A percentile compares a stretch with the other conserved stretches of the same genome.
Conservation (phyloP, 164 flowering plant genomes). For the Tetracentron sinense region DNA sequence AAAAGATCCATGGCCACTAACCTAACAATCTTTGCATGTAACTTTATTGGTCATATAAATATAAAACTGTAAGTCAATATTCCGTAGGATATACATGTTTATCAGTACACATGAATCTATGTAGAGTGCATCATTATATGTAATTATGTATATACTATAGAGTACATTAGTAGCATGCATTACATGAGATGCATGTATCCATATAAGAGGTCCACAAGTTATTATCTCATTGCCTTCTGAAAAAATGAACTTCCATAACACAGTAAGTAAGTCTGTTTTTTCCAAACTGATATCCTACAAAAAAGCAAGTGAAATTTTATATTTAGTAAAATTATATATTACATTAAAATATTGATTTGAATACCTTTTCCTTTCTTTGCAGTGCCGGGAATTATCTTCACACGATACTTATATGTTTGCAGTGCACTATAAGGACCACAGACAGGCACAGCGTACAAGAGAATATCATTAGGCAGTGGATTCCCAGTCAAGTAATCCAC, state of each 20-base stretch:
- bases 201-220: neutral
- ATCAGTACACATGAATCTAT: no score
- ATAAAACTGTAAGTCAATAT: no score
- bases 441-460: conserved; percentile 94
- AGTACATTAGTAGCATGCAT: neutral
- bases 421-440: conserved; percentile 89
- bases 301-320: neutral
- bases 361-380: conserved; percentile 95
- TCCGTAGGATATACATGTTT: no score
- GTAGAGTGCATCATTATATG: neutral
- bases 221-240: neutral
- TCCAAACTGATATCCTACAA: neutral
- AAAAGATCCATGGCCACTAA: no score
- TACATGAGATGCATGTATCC: neutral
- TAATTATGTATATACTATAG: no score
- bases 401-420: conserved; percentile 83
- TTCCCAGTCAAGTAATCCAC: conserved; percentile 89
- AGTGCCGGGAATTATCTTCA: conserved; percentile 84
- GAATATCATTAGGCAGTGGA: conserved; percentile 76
- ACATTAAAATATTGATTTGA: neutral
- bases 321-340: neutral
- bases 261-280: neutral
- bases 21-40: no score
- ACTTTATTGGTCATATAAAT: no score
- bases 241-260: neutral